Evolutionary conservation across 352 stramenopile genomes (phyloP), one percentile per base, ranked within the genome.

Genomic region (Phytophthora ohioensis): DNA sequence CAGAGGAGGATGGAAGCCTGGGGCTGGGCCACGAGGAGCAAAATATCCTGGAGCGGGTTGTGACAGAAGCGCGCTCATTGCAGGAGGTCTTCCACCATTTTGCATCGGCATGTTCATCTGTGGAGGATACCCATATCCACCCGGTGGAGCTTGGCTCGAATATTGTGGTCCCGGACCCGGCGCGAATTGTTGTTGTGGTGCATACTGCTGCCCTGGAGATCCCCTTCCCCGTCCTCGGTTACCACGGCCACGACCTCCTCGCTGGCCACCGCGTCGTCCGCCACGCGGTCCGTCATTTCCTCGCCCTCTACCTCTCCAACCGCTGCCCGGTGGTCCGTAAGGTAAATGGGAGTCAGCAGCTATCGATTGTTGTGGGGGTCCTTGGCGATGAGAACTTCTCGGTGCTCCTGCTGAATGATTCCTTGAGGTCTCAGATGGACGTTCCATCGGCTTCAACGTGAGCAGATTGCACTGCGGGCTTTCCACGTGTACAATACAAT

Each of bases 401-500:
- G 62, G 9, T 31, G 46, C 15, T 51, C 56, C 47, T 58, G 56
- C 12, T 6, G 68, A 51, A 52, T 67, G 34, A 34, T 53, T 68
- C 17, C 69, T 72, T 13, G 41, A 46, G 11, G 46, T 21, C 47
- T 72, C 73, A 43, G 32, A 34, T 48, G 73, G 78, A 45, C 74
- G 77, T 38, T 81, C 73, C 83, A 92, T 86, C 42, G 87, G 83
- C 32, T 85, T 76, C 31, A 96, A 60, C 10, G 71, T 87, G 12
- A 94, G 64, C 46, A 96, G 34, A 52, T 96, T 96, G 64, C 88
- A 93, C 13, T 76, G 80, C 0, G 89, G 87, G 48, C 83, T 90
- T 55, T 90, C 70, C n/a, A 96, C 84, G 66, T 96, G 84, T n/a
- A 96, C 89, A 41, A 96, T 89, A 41, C 87, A 95, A 32, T 81